These are phyloP conservation scores for Botrytis fabae DNA, from an alignment of 2,329 filamentous ascomycete species.

Conservation along the genomic window DNA sequence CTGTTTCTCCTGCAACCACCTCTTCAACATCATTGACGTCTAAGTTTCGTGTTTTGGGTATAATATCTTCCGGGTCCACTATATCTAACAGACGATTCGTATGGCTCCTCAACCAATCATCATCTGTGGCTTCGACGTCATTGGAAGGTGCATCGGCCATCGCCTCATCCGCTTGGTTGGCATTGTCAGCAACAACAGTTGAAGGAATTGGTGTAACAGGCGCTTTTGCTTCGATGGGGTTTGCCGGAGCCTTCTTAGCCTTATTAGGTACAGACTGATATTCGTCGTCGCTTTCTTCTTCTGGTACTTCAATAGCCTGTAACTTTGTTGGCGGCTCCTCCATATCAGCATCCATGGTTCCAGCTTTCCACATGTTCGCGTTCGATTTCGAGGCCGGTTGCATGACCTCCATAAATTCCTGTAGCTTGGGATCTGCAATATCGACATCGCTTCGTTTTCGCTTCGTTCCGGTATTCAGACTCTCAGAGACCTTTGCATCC, in stretches of 20 bases:
- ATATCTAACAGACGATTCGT: conserved; percentile 86
- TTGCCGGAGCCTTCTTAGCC: conserved; percentile 41
- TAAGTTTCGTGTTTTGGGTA: conserved; percentile 30
- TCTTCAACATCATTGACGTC: conserved; percentile 20
- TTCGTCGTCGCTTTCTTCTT: conserved; percentile 69
- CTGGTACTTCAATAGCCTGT: conserved; percentile 47
- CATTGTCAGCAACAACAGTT: conserved; percentile 30
- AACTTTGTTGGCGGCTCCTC: conserved; percentile 47
- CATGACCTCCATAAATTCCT: conserved; percentile 86
- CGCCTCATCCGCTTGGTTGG: conserved; percentile 24
- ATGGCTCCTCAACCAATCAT: conserved; percentile 87
- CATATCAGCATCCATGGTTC: conserved; percentile 45
- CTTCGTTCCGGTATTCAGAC: conserved; percentile 53
- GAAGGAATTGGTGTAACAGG: conserved; percentile 18
- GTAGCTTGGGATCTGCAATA: conserved; percentile 73
- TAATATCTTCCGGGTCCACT: conserved; percentile 54
- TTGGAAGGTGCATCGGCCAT: conserved; percentile 19
- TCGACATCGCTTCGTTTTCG: conserved; percentile 63
- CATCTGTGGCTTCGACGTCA: conserved; percentile 47
- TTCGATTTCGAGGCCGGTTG: conserved; percentile 64
- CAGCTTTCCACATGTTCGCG: conserved; percentile 62
- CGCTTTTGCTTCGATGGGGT: conserved; percentile 11
- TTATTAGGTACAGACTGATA: conserved; percentile 67
- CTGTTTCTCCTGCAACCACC: conserved; percentile 28
- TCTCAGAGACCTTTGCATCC: conserved; percentile 38